Conservation (phyloP, 2,329 filamentous ascomycete genomes). For the Microascus cirrosus region DNA sequence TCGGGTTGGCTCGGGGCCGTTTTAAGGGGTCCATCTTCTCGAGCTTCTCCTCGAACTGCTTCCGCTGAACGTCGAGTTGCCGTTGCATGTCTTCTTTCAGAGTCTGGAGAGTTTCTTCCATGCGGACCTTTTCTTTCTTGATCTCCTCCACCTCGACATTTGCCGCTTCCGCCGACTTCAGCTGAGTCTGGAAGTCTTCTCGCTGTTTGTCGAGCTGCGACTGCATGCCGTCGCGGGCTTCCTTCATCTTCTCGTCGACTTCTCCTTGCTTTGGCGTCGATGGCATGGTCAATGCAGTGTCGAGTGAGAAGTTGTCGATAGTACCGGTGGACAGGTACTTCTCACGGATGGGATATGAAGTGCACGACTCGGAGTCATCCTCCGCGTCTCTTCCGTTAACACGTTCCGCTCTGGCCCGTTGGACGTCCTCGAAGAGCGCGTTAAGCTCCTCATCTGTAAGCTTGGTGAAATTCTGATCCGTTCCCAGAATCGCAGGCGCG, state of each 20-base stretch:
- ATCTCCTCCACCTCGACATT: constrained; percentile 76
- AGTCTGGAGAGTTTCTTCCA: constrained; percentile 69
- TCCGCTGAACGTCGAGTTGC: constrained; percentile 72
- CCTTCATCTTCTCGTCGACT: constrained; percentile 62
- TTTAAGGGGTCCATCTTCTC: constrained; percentile 61
- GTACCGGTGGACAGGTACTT: constrained; percentile 95
- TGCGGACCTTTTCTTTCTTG: constrained; percentile 67
- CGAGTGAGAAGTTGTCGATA: constrained; percentile 89
- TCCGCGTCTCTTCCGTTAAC: constrained; percentile 66
- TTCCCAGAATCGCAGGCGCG: constrained; percentile 78
- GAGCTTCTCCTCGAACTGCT: constrained; percentile 74
- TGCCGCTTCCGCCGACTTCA: constrained; percentile 63
- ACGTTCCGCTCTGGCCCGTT: constrained; percentile 68
- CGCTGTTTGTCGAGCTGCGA: constrained; percentile 72
- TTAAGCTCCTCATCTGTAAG: constrained; percentile 92
- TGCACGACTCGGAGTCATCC: constrained; percentile 81
- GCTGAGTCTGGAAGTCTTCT: constrained; percentile 67
- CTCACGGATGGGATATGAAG: constrained; percentile 78
- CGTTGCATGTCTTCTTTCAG: constrained; percentile 84
- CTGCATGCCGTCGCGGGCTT: constrained; percentile 75
- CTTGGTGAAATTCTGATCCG: constrained; percentile 82
- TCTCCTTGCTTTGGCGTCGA: constrained; percentile 77
- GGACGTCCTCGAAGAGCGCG: constrained; percentile 85
- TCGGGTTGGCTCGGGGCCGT: constrained; percentile 47
- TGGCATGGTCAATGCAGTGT: constrained; percentile 88